These are phyloP conservation scores for Clonostachys rosea DNA, from an alignment of 2,329 filamentous ascomycete genomes.

Conservation along the genomic window DNA sequence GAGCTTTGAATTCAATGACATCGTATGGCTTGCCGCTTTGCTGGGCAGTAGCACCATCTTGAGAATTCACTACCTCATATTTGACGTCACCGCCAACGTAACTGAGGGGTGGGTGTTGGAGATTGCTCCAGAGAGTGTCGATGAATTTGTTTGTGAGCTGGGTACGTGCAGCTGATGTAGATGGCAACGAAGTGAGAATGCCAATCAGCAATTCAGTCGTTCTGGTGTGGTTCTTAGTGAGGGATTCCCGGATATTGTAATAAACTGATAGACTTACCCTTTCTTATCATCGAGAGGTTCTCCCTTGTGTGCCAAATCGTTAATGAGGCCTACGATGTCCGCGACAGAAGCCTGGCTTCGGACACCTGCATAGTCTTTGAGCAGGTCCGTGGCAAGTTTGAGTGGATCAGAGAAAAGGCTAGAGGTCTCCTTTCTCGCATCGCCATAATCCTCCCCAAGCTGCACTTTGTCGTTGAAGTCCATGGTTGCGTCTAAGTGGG, in stretches of 20 bases:
- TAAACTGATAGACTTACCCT: conserved; percentile 15
- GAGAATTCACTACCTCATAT: conserved; percentile 23
- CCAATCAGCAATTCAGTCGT: conserved; percentile 32
- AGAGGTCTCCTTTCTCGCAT: conserved; percentile 11
- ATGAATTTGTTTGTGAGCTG: conserved; percentile 44
- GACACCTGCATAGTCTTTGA: conserved; percentile 21
- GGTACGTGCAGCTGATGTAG: conserved; percentile 21
- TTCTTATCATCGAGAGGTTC: conserved; percentile 55
- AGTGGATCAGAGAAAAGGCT: conserved; percentile 22
- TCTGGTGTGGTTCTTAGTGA: background rate
- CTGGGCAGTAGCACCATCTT: conserved; percentile 20
- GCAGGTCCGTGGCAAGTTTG: conserved; percentile 22
- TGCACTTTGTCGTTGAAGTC: conserved; percentile 26
- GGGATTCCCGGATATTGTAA: background rate
- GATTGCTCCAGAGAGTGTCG: conserved; percentile 45
- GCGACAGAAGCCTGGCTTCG: conserved; percentile 15
- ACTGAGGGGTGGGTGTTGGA: conserved; percentile 47
- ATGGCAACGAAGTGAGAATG: conserved; percentile 28
- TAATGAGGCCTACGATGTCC: conserved; percentile 22
- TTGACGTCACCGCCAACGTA: conserved; percentile 34
- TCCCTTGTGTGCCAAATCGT: conserved; percentile 29
- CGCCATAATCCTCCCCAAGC: conserved; percentile 27
- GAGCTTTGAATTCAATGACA: conserved; percentile 31
- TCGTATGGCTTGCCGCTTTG: conserved; percentile 21
- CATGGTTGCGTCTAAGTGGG: conserved; percentile 11